These are phyloP conservation scores for Mycena kentingensis DNA, from an alignment of 768 basidiomycete genomes.

Conservation along the genomic window DNA sequence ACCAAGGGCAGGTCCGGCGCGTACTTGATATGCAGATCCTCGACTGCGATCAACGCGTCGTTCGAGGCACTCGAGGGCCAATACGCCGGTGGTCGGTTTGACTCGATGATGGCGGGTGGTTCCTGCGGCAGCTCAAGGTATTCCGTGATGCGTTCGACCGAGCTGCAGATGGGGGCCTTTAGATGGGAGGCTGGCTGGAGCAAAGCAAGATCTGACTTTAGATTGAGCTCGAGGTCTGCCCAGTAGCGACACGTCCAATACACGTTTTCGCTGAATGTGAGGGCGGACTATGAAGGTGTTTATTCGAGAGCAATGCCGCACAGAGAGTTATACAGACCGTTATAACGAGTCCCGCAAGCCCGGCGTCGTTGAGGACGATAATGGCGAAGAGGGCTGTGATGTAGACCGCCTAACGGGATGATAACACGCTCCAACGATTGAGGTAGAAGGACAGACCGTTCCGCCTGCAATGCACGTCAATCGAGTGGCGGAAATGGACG, in stretches of 20 bases:
- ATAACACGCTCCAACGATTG: neutral
- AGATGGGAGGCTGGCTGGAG: neutral
- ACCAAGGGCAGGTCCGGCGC: conserved; percentile 83
- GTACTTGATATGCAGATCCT: conserved; percentile 81
- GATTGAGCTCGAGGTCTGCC: conserved; percentile 72
- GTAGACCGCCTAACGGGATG: conserved; percentile 49
- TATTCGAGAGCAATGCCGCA: neutral
- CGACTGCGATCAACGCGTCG: conserved; percentile 61
- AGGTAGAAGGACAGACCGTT: conserved; percentile 1
- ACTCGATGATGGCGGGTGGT: conserved; percentile 72
- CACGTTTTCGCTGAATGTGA: conserved; percentile 51
- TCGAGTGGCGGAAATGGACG: neutral
- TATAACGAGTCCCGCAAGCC: conserved; percentile 72
- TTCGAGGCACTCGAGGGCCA: conserved; percentile 80
- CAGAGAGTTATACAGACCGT: conserved; percentile 48
- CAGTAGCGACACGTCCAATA: conserved; percentile 59
- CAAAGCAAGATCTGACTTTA: conserved; percentile 56
- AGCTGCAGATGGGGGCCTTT: conserved; percentile 42
- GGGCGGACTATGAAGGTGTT: conserved; percentile 27
- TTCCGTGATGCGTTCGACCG: conserved; percentile 88
- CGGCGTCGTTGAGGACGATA: conserved; percentile 56
- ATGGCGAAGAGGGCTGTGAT: conserved; percentile 77
- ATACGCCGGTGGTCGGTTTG: conserved; percentile 79
- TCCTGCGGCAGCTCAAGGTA: conserved; percentile 89
- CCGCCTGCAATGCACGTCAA: neutral